Evolutionary conservation across 2,329 filamentous ascomycete species (phyloP).

Genomic region (Sporothrix dimorphospora): DNA sequence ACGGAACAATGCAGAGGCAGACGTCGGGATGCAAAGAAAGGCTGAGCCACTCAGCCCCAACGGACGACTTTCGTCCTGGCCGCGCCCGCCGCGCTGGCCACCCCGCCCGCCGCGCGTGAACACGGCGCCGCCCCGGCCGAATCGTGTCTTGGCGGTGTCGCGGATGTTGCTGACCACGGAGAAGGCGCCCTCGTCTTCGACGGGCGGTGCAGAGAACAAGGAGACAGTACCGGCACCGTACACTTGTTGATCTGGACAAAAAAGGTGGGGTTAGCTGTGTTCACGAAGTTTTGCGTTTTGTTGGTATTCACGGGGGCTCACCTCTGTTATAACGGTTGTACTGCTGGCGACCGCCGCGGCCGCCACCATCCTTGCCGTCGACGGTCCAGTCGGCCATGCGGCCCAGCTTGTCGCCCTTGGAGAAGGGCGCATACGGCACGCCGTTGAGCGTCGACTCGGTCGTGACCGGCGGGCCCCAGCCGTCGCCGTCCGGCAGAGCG

Average conservation of each 20-base stretch:
- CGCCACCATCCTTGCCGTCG: constrained; percentile 79
- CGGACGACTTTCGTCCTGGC: too few species aligned
- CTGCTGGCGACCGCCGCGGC: constrained; percentile 76
- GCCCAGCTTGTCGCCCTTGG: constrained; percentile 96
- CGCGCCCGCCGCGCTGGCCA: constrained; percentile 73
- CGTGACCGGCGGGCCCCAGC: constrained; percentile 85
- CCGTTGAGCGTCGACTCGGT: constrained; percentile 88
- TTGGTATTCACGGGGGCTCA: constrained; percentile 45
- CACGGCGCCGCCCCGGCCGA: constrained; percentile 84
- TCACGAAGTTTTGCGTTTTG: too few species aligned
- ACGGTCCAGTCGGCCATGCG: constrained; percentile 98
- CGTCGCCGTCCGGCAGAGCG: constrained; percentile 72
- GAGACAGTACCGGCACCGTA: constrained; percentile 88
- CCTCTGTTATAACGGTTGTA: constrained; percentile 94
- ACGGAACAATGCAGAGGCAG: too few species aligned
- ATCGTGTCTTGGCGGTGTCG: constrained; percentile 82
- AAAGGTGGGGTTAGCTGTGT: background rate
- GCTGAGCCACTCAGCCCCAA: too few species aligned
- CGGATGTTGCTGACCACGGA: constrained; percentile 96
- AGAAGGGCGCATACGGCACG: constrained; percentile 96
- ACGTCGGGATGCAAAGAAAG: too few species aligned
- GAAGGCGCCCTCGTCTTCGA: constrained; percentile 96
- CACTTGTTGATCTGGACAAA: constrained; percentile 92
- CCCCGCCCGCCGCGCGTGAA: constrained; percentile 83
- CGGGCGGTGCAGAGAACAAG: constrained; percentile 85